Evolutionary conservation across 139 green algal species (phyloP), one percentile per base, ranked within the genome.

Genomic region (Nannochloris sp.): DNA sequence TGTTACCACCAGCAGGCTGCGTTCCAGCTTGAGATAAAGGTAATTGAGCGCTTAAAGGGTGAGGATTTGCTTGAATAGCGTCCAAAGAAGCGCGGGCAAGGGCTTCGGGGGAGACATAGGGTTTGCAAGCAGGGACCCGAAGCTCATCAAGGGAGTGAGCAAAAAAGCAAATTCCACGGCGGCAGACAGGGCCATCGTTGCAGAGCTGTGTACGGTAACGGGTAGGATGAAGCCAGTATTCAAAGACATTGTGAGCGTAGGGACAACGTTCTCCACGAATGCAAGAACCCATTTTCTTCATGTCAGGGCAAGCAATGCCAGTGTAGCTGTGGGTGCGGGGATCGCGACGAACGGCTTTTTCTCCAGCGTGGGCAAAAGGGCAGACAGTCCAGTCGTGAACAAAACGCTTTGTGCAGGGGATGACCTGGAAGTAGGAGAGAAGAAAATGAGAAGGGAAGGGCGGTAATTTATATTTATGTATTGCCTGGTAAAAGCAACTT

Each of bases 221-320:
- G 2, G 73, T 85, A 5, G 87, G 87, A 68, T 70, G 45, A 25
- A 70, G 27, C 46, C 63, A 63, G 51, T 70, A 70, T 46, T 70
- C 46, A 38, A 63, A 70, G 10, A 70, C 46, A 60, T 70, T 70
- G 74, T 95, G 87, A 19, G 78, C 79, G 71, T 88, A 92, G 7
- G 80, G 77, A 69, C 87, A 94, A 9, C 29, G 37, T 38, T 92
- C 83, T 2, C 87, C 82, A 6, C 85, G 67, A 10, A 78, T 66
- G 58, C 87, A 94, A 2, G 61, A 42, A 34, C 77, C 58, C 32
- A 72, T 76, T 74, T 89, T 89, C n/a, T 94, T 93, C 81, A 95
- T 96, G 51, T 98, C 91, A 12, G 90, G 90, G 75, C 93, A 98
- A 6, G 91, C 85, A 15, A 91, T 87, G 48, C 88, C 95, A 9